Evolutionary conservation across 129 eudicot genomes (phyloP), one percentile per base, ranked within the genome.

Genomic region (Pseudognaphalium luteoalbum): DNA sequence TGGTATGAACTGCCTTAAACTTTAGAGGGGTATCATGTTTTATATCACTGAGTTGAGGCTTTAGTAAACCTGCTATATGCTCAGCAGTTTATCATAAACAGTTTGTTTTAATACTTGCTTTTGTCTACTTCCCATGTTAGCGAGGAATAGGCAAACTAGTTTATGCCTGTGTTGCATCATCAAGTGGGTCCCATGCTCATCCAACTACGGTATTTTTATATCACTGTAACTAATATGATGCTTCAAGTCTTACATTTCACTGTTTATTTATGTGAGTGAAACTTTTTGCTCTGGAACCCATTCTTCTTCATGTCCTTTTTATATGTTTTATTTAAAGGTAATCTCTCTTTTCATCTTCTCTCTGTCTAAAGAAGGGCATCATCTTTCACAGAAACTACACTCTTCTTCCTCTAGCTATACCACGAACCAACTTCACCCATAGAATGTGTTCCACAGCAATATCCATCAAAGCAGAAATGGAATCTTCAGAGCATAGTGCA

Each of bases 401-500:
- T 14, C 73, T 69, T 73, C 39, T 68, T 73, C 80, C 85, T n/a
- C 34, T 69, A 28, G 66, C 81, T 77, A 33, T 80, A 54, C 9
- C 77, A 39, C 80, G 68, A 73, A 54, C 76, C 71, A 77, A 41
- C 57, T 70, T 63, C 66, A 35, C 61, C 78, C 61, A 62, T n/a
- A 81, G 70, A 73, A 81, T 81, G 85, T 66, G 73, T 64, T 68
- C 71, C 19, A 19, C 19, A 62, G 61, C 50, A 32, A 32, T 71
- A 61, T 81, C 81, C n/a, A 33, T 84, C 44, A 80, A 84, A 73
- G 79, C 70, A 68, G 81, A 80, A 72, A 41, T 64, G 34, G 28
- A 74, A 58, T 75, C 80, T 65, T 39, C 81, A 34, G 78, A 76
- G 33, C 80, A 10, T 51, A 44, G 77, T 61, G 33, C 85, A 68